Conservation (phyloP, 139 green algal species). For the Edaphochlamys debaryana region DNA sequence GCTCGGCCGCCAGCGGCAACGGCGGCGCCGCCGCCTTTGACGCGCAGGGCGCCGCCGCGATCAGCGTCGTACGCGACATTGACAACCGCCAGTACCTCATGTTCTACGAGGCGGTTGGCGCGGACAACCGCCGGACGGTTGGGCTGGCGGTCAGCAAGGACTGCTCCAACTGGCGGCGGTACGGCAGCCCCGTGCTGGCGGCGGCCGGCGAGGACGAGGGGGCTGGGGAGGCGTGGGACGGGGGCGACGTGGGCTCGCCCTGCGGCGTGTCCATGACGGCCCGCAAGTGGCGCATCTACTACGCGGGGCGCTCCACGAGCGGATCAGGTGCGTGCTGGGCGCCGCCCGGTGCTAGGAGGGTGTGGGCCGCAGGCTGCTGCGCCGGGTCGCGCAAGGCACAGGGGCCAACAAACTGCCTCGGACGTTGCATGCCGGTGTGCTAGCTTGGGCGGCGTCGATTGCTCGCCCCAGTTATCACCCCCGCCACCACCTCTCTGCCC, state of each 20-base stretch:
- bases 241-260: slow-evolving; percentile 78
- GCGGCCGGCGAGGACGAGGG: not conserved
- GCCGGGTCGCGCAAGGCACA: too few relatives aligned
- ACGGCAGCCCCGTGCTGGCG: slow-evolving; percentile 41
- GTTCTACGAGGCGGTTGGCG: slow-evolving; percentile 90
- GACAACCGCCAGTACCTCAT: slow-evolving; percentile 86
- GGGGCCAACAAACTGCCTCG: too few relatives aligned
- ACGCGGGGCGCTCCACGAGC: slow-evolving; percentile 56
- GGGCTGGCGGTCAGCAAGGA: slow-evolving; percentile 82
- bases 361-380: too few relatives aligned
- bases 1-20: not conserved
- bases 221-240: slow-evolving; percentile 75
- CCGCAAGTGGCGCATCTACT: slow-evolving; percentile 87
- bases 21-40: slow-evolving; percentile 61
- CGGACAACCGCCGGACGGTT: slow-evolving; percentile 72
- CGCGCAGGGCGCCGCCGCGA: slow-evolving; percentile 58
- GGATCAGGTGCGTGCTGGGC: slow-evolving; percentile 29
- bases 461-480: too few relatives aligned
- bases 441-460: too few relatives aligned
- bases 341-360: too few relatives aligned
- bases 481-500: too few relatives aligned
- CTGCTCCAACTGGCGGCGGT: slow-evolving; percentile 72
- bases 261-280: slow-evolving; percentile 86
- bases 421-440: too few relatives aligned
- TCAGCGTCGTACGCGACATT: slow-evolving; percentile 73